These are phyloP conservation scores for Aspergillus incahuasiensis DNA, from an alignment of 495 filamentous ascomycete genomes.

Conservation along the genomic window DNA sequence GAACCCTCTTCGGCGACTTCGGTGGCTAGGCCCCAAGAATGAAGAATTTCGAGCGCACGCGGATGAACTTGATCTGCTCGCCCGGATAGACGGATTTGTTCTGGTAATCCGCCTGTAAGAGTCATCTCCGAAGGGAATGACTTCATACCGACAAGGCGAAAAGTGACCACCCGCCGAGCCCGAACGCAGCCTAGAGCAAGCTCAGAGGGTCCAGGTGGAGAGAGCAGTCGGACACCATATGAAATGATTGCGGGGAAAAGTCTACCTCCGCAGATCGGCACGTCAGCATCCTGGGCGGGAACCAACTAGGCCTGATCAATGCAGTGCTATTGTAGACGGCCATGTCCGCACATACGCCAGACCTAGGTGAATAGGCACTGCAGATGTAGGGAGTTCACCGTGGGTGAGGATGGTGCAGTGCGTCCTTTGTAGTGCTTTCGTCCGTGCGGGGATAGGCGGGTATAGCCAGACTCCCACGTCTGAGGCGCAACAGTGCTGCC, in stretches of 20 bases:
- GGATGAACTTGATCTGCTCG: conserved; percentile 34
- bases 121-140: too few relatives aligned
- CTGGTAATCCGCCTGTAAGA: too few relatives aligned
- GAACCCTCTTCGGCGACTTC: conserved; percentile 37
- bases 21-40: conserved; percentile 27
- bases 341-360: neutral
- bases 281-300: conserved; percentile 23
- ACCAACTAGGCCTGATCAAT: conserved; percentile 1
- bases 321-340: conserved; percentile 11
- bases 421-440: too few relatives aligned
- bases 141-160: conserved; percentile 1
- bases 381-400: too few relatives aligned
- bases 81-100: neutral
- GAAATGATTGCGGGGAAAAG: neutral
- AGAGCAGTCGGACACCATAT: neutral
- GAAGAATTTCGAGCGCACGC: conserved; percentile 30
- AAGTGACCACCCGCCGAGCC: neutral
- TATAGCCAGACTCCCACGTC: too few relatives aligned
- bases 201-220: neutral
- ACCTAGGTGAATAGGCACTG: too few relatives aligned
- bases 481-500: too few relatives aligned
- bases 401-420: too few relatives aligned
- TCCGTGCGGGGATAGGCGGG: too few relatives aligned
- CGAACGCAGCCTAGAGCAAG: neutral
- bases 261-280: conserved; percentile 30